Evolutionary conservation across 2,329 filamentous ascomycete species (phyloP).

Genomic region (Hyphodiscus sp.): DNA sequence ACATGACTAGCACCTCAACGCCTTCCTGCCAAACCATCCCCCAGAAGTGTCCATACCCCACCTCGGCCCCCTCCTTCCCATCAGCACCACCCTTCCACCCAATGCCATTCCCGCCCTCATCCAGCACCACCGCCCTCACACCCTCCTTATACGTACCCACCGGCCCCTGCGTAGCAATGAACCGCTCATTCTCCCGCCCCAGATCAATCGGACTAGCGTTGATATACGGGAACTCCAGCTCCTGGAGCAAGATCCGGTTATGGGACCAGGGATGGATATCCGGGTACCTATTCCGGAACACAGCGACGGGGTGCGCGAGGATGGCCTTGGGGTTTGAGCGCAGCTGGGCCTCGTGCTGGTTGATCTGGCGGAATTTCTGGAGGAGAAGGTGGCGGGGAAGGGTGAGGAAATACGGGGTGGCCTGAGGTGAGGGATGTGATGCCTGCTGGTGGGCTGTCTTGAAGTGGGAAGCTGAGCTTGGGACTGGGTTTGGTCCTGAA

Average conservation of each 20-base stretch:
- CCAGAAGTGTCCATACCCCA: background rate
- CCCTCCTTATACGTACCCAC: slow-evolving; percentile 3
- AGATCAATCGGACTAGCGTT: slow-evolving; percentile 62
- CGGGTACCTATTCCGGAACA: slow-evolving; percentile 67
- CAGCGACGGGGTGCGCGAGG: slow-evolving; percentile 1
- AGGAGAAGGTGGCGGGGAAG: background rate
- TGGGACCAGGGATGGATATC: slow-evolving; percentile 86
- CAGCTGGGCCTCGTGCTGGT: slow-evolving; percentile 5
- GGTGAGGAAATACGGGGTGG: background rate
- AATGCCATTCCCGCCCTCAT: background rate
- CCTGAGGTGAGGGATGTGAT: background rate
- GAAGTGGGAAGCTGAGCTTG: background rate
- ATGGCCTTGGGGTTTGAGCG: slow-evolving; percentile 2
- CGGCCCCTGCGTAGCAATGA: slow-evolving; percentile 14
- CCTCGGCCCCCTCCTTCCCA: background rate
- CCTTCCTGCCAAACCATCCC: slow-evolving; percentile 11
- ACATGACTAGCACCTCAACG: slow-evolving; percentile 12
- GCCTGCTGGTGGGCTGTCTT: background rate
- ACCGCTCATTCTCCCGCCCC: slow-evolving; percentile 27
- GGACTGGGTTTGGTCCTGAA: background rate
- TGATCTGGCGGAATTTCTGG: slow-evolving; percentile 8
- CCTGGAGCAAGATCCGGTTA: slow-evolving; percentile 74
- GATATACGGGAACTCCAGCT: slow-evolving; percentile 68
- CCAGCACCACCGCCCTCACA: background rate
- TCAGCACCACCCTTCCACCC: slow-evolving; percentile 1